Conservation (phyloP, 805 yeast species). For the Candida jianshihensis region DNA sequence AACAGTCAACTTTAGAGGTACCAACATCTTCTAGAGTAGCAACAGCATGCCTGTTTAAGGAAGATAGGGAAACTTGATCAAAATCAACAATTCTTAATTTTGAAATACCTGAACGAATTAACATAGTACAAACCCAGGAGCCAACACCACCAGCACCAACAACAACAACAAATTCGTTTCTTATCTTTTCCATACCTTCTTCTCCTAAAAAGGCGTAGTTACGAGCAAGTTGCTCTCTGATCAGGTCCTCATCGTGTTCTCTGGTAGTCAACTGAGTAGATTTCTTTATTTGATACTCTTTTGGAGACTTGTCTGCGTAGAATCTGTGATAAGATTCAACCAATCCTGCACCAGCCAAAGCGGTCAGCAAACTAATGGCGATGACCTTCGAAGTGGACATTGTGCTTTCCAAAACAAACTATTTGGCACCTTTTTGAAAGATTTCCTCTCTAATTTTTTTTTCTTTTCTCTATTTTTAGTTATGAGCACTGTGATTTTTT, state of each 20-base stretch:
- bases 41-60: conserved; percentile 90
- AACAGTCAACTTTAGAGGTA: conserved; percentile 76
- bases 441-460: not conserved
- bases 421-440: not conserved
- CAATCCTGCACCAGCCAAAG: conserved; percentile 8
- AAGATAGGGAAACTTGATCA: conserved; percentile 91
- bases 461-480: not conserved
- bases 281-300: conserved; percentile 9
- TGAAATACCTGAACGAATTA: conserved; percentile 85
- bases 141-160: conserved; percentile 99
- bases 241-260: conserved; percentile 56
- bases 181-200: conserved; percentile 69
- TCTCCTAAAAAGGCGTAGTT: conserved; percentile 89
- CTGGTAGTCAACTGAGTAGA: conserved; percentile 5
- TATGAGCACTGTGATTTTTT: too few species aligned
- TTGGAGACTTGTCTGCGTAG: conserved; percentile 5
- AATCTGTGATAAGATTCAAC: conserved; percentile 15
- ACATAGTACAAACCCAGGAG: conserved; percentile 89
- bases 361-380: conserved; percentile 4
- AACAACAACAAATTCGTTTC: conserved; percentile 67
- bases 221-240: conserved; percentile 87
- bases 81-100: conserved; percentile 79
- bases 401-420: not conserved
- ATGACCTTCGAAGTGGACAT: conserved; percentile 3
- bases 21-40: conserved; percentile 93